Base-by-base conservation (phyloP, 2,329 filamentous ascomycete genomes). In the Cladophialophora exuberans region DNA sequence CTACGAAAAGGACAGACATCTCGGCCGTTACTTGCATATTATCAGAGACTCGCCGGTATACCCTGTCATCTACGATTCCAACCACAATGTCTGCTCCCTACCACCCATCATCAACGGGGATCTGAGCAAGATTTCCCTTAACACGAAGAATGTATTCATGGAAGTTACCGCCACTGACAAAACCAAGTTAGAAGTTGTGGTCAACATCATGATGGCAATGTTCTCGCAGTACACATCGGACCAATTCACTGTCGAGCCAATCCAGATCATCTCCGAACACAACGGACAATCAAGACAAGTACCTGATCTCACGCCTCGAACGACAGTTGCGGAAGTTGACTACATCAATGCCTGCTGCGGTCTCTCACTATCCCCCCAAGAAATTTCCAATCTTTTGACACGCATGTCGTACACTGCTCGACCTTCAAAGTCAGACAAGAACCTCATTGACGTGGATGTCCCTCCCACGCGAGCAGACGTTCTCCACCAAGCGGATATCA, bases 31-130 rank as follows among this genome's bases (percentile, higher is more conserved):
- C 75, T 83, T 99, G 39, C 90, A 92, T 76, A 99, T 99, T 66
- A 96, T 99, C 70, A 85, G 87, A 60, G 93, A 97, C 73, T 89
- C 89, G 44, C 90, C 92, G 4, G 88, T 96, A 38, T 99, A 99
- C 72, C 94, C 94, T 18, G 91, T 96, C 68, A 96, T 99, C 69
- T 93, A 91, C 73, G 94, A 99, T 71, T 83, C 90, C 48, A 89
- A 96, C 69, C 82, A 85, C 38, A 84, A 83, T 39, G 91, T 99
- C 30, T 93, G 94, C 76, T 97, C 93, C 6, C 81, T 99, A 66
- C 94, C 94, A 1, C 94, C 94, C 15, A 97, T 99, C 66, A 99
- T 99, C 80, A 99, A 99, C 77, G 85, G 92, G 67, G 84, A 99
- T 68, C 92, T 94, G 76, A 97, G 92, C 67, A 99, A 99, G 76